Evolutionary conservation across 495 filamentous ascomycete species (phyloP).

Genomic region (Penicillium alfredii): DNA sequence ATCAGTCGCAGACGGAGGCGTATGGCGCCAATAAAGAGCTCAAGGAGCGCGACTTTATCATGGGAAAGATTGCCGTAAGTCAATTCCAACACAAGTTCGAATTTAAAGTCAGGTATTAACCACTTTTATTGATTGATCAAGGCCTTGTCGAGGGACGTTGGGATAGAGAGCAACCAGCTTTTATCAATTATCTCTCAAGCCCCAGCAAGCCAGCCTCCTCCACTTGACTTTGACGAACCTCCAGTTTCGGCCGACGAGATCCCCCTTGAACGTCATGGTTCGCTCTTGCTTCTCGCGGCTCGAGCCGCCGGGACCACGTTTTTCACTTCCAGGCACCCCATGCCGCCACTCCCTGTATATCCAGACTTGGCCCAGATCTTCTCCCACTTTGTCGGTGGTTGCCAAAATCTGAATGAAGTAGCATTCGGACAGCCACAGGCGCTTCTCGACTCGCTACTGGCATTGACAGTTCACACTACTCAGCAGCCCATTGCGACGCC

Average conservation of each 20-base stretch:
- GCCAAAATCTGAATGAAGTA: slow-evolving; percentile 35
- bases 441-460: slow-evolving; percentile 37
- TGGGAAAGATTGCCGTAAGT: slow-evolving; percentile 71
- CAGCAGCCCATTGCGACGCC: slow-evolving; percentile 19
- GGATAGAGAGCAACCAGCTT: slow-evolving; percentile 48
- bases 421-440: slow-evolving; percentile 38
- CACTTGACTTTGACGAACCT: slow-evolving; percentile 34
- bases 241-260: slow-evolving; percentile 56
- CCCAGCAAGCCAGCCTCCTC: slow-evolving; percentile 33
- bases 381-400: slow-evolving; percentile 51
- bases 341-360: slow-evolving; percentile 49
- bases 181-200: slow-evolving; percentile 34
- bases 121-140: slow-evolving; percentile 18
- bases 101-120: too few species aligned
- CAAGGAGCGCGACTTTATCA: slow-evolving; percentile 59
- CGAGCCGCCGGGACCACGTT: slow-evolving; percentile 39
- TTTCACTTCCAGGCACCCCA: slow-evolving; percentile 26
- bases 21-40: slow-evolving; percentile 60
- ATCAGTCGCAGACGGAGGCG: slow-evolving; percentile 51
- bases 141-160: slow-evolving; percentile 69
- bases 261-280: slow-evolving; percentile 65
- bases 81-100: too few species aligned
- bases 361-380: slow-evolving; percentile 58
- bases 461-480: slow-evolving; percentile 28
- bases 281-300: slow-evolving; percentile 53